Conservation (phyloP, 768 basidiomycete genomes). For the Russula emetica region DNA sequence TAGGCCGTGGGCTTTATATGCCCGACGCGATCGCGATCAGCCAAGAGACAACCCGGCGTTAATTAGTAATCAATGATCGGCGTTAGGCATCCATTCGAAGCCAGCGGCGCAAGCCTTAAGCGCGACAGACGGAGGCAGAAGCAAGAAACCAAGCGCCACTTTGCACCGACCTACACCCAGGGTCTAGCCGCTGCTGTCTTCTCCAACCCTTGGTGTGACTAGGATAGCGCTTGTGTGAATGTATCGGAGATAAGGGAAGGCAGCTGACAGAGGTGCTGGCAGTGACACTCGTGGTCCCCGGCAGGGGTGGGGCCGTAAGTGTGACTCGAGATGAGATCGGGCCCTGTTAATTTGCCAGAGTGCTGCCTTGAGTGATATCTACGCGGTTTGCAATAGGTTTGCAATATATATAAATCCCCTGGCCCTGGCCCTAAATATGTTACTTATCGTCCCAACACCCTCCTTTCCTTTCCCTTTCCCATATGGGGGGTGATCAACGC, state of each 20-base stretch:
- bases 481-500: constrained; percentile 5
- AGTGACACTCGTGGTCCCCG: background rate
- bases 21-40: too few species aligned
- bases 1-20: too few species aligned
- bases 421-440: background rate
- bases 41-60: background rate
- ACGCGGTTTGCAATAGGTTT: background rate
- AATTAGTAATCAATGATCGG: background rate
- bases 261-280: background rate
- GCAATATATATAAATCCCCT: background rate
- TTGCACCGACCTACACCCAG: too few species aligned
- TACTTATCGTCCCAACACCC: background rate
- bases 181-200: too few species aligned
- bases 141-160: too few species aligned
- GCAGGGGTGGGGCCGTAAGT: background rate
- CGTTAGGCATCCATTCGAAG: background rate
- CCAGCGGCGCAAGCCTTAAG: background rate
- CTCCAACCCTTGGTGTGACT: background rate
- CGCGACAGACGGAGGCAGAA: too few species aligned
- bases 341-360: background rate
- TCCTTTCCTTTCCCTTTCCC: background rate
- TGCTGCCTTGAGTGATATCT: background rate
- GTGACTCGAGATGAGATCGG: constrained; percentile 10
- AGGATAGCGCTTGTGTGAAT: background rate
- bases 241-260: constrained; percentile 7